Conservation (phyloP, 2,329 filamentous ascomycete genomes). For the Knufia petricola region DNA sequence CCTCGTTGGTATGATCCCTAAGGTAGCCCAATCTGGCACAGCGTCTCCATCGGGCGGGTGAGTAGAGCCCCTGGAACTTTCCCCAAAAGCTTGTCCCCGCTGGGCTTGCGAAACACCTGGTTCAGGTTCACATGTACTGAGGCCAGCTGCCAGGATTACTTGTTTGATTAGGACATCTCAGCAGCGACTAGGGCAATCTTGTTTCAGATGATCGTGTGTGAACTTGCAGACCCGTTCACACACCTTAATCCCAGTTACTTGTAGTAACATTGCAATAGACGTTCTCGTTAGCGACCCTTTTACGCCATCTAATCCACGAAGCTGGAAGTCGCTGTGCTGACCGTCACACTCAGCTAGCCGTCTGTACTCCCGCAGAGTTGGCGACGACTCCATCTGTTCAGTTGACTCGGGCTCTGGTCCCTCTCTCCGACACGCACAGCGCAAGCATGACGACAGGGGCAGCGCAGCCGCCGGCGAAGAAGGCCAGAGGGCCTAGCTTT, state of each 20-base stretch:
- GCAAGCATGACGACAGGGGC: conserved; percentile 5
- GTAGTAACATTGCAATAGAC: not conserved
- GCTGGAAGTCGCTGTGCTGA: not conserved
- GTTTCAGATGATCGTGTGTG: not conserved
- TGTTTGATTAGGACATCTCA: too few relatives aligned
- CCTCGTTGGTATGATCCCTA: too few relatives aligned
- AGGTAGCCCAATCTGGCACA: not conserved
- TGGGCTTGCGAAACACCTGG: not conserved
- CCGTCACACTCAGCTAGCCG: not conserved
- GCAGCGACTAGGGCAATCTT: not conserved
- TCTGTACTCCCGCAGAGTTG: not conserved
- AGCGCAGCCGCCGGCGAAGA: conserved; percentile 8
- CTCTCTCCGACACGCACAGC: not conserved
- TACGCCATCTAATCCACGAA: not conserved
- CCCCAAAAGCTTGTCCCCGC: not conserved
- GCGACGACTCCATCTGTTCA: not conserved
- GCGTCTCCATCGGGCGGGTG: too few relatives aligned
- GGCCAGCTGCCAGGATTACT: too few relatives aligned
- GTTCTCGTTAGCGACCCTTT: not conserved
- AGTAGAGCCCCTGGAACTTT: not conserved
- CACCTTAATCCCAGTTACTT: not conserved
- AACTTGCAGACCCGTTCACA: not conserved
- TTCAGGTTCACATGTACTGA: too few relatives aligned
- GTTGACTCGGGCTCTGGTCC: not conserved
- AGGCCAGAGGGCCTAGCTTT: conserved; percentile 67